phyloP scores from a whole-genome alignment of 441 rosid species.

The Populus hybrid region DNA sequence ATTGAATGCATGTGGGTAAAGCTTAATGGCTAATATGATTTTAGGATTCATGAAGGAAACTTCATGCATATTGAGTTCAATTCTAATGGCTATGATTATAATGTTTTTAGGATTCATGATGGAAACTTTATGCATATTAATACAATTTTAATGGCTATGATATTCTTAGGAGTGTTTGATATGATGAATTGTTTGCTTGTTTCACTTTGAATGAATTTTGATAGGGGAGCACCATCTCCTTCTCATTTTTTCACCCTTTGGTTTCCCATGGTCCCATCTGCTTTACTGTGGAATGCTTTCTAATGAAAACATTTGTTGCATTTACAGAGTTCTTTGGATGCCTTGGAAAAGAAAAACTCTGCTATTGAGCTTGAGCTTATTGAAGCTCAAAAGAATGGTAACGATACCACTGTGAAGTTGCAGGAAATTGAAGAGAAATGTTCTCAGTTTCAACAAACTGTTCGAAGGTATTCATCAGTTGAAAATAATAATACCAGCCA shows the following conservation, averaged over 20 bases:
- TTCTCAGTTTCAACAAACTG: conserved; percentile 65
- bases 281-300: background rate
- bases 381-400: conserved; percentile 53
- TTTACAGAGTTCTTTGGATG: conserved; percentile 65
- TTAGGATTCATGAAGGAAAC: background rate
- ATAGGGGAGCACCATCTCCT: background rate
- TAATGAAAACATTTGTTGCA: background rate
- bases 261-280: background rate
- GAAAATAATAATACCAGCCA: background rate
- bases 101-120: background rate
- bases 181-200: background rate
- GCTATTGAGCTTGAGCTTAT: conserved; percentile 66
- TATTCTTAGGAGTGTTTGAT: conserved; percentile 1
- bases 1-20: background rate
- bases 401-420: conserved; percentile 53
- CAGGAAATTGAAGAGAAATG: conserved; percentile 67
- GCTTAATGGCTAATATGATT: background rate
- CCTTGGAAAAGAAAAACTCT: conserved; percentile 66
- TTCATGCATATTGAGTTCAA: background rate
- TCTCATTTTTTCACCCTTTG: conserved; percentile 1
- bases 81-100: background rate
- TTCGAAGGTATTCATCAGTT: conserved; percentile 50
- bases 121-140: background rate
- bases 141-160: background rate
- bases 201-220: background rate